Evolutionary conservation across 1,284 basidiomycete species (phyloP).

Genomic region (Wallemia mellicola): DNA sequence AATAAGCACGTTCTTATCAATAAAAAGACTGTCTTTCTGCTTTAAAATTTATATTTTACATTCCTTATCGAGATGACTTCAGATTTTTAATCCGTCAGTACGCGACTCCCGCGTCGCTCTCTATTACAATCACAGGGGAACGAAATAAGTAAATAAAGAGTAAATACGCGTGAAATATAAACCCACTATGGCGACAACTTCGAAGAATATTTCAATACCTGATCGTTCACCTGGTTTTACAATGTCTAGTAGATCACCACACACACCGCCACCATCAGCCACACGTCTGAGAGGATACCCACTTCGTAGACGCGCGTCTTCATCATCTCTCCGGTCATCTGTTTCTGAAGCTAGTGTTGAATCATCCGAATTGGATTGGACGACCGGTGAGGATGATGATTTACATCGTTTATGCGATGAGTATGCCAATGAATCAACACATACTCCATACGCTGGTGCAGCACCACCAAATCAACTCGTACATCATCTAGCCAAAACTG

Average conservation of each 20-base stretch:
- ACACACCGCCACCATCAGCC: not conserved
- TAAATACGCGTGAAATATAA: not conserved
- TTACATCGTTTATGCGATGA: not conserved
- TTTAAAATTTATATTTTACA: not conserved
- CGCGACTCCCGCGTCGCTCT: not conserved
- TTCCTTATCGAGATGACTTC: too few relatives aligned
- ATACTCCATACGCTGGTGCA: not conserved
- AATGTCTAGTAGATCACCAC: not conserved
- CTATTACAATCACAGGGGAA: not conserved
- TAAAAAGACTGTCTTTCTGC: too few relatives aligned
- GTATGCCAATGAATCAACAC: not conserved
- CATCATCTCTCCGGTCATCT: not conserved
- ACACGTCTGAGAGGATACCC: not conserved
- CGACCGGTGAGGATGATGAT: not conserved
- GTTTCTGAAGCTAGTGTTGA: not conserved
- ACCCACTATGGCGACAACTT: too few relatives aligned
- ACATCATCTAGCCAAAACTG: not conserved
- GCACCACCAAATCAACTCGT: not conserved
- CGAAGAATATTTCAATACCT: not conserved
- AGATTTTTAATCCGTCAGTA: not conserved
- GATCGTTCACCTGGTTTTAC: not conserved
- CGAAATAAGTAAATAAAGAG: not conserved
- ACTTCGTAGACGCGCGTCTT: not conserved
- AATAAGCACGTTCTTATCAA: too few relatives aligned
- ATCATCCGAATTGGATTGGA: not conserved